Percentiles rank a stretch among this genome's conserved stretches.
These are phyloP conservation scores for Fusarium subglutinans DNA, from an alignment of 2,329 filamentous ascomycete genomes.

Conservation along the genomic window DNA sequence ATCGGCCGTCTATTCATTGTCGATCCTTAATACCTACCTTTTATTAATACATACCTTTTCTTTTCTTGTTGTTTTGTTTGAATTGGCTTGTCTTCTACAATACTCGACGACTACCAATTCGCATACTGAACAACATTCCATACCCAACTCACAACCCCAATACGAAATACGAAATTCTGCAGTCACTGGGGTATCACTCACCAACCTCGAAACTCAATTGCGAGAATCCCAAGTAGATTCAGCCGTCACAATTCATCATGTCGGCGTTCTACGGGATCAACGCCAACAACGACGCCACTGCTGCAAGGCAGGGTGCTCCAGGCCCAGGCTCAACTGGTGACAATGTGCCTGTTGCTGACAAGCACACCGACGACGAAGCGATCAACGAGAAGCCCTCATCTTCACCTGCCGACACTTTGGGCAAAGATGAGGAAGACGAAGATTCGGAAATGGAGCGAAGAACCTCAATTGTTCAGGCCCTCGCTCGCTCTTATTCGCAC, in stretches of 20 bases:
- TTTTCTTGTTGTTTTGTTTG: slow-evolving; percentile 4
- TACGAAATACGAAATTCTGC: slow-evolving; percentile 2
- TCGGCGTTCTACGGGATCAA: slow-evolving; percentile 39
- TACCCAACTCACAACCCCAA: background rate
- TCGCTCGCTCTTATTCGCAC: slow-evolving; percentile 64
- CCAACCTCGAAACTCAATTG: slow-evolving; percentile 20
- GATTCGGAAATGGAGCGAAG: slow-evolving; percentile 59
- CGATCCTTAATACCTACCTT: slow-evolving; percentile 36
- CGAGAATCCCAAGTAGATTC: slow-evolving; percentile 26
- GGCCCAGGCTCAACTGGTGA: slow-evolving; percentile 40
- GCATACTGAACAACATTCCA: background rate
- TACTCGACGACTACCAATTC: slow-evolving; percentile 1
- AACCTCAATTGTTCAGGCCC: slow-evolving; percentile 62
- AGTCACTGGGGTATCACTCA: slow-evolving; percentile 4
- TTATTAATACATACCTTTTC: slow-evolving; percentile 31
- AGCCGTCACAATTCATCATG: slow-evolving; percentile 33
- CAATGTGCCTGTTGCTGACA: slow-evolving; percentile 33
- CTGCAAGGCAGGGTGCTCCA: slow-evolving; percentile 55
- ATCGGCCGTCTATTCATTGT: slow-evolving; percentile 25
- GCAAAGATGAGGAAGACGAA: slow-evolving; percentile 45
- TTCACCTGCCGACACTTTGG: slow-evolving; percentile 43
- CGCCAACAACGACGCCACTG: slow-evolving; percentile 60
- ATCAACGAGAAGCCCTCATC: slow-evolving; percentile 41
- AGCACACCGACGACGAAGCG: slow-evolving; percentile 47
- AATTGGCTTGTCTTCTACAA: background rate